Evolutionary conservation across 2,329 filamentous ascomycete species (phyloP), one percentile per base, ranked within the genome.

Genomic region (Huntiella omanensis): DNA sequence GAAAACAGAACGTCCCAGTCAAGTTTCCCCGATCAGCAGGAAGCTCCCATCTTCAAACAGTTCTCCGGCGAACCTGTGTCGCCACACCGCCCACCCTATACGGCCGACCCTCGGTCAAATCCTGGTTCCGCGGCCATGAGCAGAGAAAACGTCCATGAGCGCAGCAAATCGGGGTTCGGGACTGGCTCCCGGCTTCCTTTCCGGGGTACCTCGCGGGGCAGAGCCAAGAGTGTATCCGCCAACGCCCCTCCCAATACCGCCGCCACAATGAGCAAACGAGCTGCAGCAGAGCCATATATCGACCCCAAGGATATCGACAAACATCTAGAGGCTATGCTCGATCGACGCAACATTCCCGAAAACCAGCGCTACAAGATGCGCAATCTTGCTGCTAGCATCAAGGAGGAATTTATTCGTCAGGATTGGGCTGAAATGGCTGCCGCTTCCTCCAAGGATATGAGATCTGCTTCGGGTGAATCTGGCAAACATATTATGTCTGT

Each of bases 351-450:
- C 56, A 93, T 96, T 46, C 87, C 88, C 3, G 83, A 92, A 56
- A 83, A 94, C 52, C 86, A 94, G 68, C 73, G 88, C 47, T 85
- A 88, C 60, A 92, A 92, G 64, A 95, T 98, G 86, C 75, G 88
- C 40, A 87, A 79, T 48, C 67, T 98, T 50, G 85, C 83, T 52
- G 73, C 84, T 53, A 81, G 83, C 33, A 87, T 96, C 65, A 98
- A 98, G 63, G 83, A 86, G 58, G 87, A 96, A 57, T 92, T 98
- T 55, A 86, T 96, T 55, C 79, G 80, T 45, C 87, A 93, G 59
- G 83, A 95, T 58, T 84, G 83, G 68, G 75, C 74, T 5, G 80
- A 81, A 59, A 77, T 70, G 61, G 65, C 67, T 59, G 68, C 70
- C 45, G 63, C 66, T 42, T 37, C 48, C 10, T 46, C 43, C 13